A percentile compares a stretch with the other conserved stretches of the same genome.
Evolutionary conservation across 192 early-diverging fungal species (phyloP).

Genomic region (Coemansia sp.): DNA sequence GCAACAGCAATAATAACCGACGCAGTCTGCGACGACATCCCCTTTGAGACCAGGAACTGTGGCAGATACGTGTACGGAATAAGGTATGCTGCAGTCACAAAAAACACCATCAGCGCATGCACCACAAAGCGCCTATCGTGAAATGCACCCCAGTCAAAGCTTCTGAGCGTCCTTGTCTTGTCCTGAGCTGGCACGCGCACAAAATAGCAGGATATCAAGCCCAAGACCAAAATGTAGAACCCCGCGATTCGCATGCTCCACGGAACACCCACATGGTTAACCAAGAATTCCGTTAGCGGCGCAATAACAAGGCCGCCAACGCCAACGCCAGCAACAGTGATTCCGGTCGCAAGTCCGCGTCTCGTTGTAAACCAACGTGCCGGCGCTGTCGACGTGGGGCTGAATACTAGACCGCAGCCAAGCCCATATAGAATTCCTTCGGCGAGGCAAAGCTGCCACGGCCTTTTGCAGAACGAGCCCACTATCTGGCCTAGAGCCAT

Average conservation of each 20-base stretch:
- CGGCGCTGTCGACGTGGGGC: conserved; percentile 62
- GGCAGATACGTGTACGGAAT: conserved; percentile 47
- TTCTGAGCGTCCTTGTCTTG: conserved; percentile 21
- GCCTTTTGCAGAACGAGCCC: conserved; percentile 62
- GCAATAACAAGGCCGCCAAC: conserved; percentile 65
- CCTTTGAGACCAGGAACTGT: conserved; percentile 41
- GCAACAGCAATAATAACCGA: conserved; percentile 52
- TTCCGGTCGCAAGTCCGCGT: conserved; percentile 65
- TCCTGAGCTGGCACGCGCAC: conserved; percentile 39
- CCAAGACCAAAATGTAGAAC: conserved; percentile 54
- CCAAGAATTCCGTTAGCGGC: conserved; percentile 55
- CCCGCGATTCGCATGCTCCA: conserved; percentile 58
- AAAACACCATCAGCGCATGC: conserved; percentile 42
- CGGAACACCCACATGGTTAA: conserved; percentile 39
- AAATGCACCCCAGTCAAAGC: conserved; percentile 45
- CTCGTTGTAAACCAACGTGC: conserved; percentile 65
- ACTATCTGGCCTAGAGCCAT: conserved; percentile 61
- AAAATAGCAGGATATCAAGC: conserved; percentile 30
- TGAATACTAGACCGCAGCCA: conserved; percentile 61
- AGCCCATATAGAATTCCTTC: conserved; percentile 69
- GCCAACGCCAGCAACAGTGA: conserved; percentile 69
- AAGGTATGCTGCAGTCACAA: conserved; percentile 51
- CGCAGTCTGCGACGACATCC: conserved; percentile 30
- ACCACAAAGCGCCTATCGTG: conserved; percentile 35
- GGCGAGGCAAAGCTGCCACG: conserved; percentile 70